Evolutionary conservation across 306 rosid species (phyloP).

Genomic region (Fagus sylvatica): DNA sequence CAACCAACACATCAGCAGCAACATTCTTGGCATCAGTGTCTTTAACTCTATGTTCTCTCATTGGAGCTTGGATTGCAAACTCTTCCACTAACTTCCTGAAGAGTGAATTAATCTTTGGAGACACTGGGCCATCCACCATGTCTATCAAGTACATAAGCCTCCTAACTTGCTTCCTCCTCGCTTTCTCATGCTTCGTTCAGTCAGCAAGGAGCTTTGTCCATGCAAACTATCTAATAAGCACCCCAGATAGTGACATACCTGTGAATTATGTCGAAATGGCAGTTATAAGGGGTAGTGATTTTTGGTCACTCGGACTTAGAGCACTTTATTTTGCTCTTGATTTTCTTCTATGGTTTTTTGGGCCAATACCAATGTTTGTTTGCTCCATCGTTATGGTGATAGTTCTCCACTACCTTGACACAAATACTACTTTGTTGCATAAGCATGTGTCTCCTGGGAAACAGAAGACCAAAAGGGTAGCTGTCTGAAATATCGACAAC

Average conservation of each 20-base stretch:
- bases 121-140: slow-evolving; percentile 42
- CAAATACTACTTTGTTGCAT: slow-evolving; percentile 57
- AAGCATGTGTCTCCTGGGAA: slow-evolving; percentile 10
- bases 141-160: slow-evolving; percentile 66
- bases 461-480: slow-evolving; percentile 16
- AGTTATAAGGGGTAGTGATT: slow-evolving; percentile 71
- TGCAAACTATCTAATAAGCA: slow-evolving; percentile 69
- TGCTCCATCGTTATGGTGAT: slow-evolving; percentile 55
- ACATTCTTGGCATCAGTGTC: slow-evolving; percentile 61
- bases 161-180: slow-evolving; percentile 64
- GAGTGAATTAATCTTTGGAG: slow-evolving; percentile 61
- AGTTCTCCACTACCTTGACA: slow-evolving; percentile 51
- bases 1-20: slow-evolving; percentile 63
- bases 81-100: slow-evolving; percentile 35
- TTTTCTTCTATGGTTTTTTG: slow-evolving; percentile 78
- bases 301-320: slow-evolving; percentile 78
- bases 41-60: slow-evolving; percentile 63
- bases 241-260: slow-evolving; percentile 54
- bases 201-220: slow-evolving; percentile 75
- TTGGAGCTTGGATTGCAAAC: slow-evolving; percentile 76
- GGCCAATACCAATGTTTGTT: slow-evolving; percentile 80
- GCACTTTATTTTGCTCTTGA: slow-evolving; percentile 72
- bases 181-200: slow-evolving; percentile 70
- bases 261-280: slow-evolving; percentile 51
- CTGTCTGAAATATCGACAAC: slow-evolving; percentile 5